Base-by-base conservation (phyloP, 768 basidiomycete species). In the Trichaptum fuscoviolaceum region DNA sequence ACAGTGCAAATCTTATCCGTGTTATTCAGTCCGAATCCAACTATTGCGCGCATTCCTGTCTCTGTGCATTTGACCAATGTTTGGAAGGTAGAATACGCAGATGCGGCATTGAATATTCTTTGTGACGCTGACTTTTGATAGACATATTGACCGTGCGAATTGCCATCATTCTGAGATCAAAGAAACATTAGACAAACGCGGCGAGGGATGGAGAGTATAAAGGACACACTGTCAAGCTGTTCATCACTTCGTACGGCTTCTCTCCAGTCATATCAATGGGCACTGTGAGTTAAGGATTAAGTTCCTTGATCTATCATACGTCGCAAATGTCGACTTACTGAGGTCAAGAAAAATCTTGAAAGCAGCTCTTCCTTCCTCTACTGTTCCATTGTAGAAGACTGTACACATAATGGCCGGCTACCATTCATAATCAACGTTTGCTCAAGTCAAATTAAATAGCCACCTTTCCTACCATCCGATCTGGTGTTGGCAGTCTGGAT, bases 301-400 rank as follows among this genome's bases (percentile, higher is more conserved):
- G 27, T 20, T 10, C 24, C 30, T 9, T 20, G 7, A 18, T 34
- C 9, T 12, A 27, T 15, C 8, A 26, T 17, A 4, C 12, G 12
- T 10, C 17, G 1, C 18, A 27, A 4, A 20, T 42, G 20, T 20
- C 7, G 3, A 70, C 75, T 42, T 67, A 83, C 83, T 76, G 2
- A 85, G 71, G 63, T 84, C 82, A 63, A 80, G 76, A 70, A 85
- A 80, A 20, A 67, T 58, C 71, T 83, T 82, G 72, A 75, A 85
- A 18, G 72, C 74, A 24, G 73, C 71, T 35, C 80, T 75, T 36
- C 83, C 85, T 69, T 85, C 84, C 0, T 71, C 76, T 65, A 82
- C 83, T 0, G 81, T 73, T 0, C 85, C 85, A 67, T 87, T 84
- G 69, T 81, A 85, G 68, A 85, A 86, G 6, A 81, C 34, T 15